Percentiles rank a stretch among this genome's conserved stretches.
Evolutionary conservation across 2,329 filamentous ascomycete genomes (phyloP).

Genomic region (Ceratocystis smalleyi): DNA sequence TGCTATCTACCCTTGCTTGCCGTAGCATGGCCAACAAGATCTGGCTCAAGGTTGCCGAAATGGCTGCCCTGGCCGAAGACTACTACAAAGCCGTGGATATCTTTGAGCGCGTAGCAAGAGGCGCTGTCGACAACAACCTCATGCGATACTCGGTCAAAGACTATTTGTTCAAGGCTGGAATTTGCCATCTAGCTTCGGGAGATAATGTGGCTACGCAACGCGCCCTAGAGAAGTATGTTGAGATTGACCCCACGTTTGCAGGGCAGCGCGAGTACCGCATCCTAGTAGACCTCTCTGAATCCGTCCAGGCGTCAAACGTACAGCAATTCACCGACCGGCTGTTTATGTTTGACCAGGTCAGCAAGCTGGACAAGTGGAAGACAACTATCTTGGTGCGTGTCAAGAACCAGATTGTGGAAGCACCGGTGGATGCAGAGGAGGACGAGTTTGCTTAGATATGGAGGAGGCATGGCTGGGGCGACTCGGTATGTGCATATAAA

Average conservation of each 20-base stretch:
- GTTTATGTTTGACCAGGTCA: constrained; percentile 81
- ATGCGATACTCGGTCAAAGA: constrained; percentile 93
- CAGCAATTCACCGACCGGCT: constrained; percentile 74
- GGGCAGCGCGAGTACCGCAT: constrained; percentile 69
- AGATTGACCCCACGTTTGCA: constrained; percentile 62
- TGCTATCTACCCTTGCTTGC: background rate
- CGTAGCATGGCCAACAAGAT: constrained; percentile 76
- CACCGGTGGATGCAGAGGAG: constrained; percentile 26
- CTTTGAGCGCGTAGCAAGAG: constrained; percentile 69
- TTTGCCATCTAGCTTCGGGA: constrained; percentile 62
- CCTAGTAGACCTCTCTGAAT: constrained; percentile 57
- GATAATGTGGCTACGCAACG: constrained; percentile 67
- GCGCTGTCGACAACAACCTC: constrained; percentile 72
- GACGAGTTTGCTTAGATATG: constrained; percentile 18
- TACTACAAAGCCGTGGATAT: constrained; percentile 70
- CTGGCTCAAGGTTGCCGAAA: constrained; percentile 80
- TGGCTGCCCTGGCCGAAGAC: constrained; percentile 65
- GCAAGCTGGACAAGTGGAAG: constrained; percentile 95
- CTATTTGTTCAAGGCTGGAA: constrained; percentile 84
- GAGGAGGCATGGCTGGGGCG: background rate
- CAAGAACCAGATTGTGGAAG: constrained; percentile 63
- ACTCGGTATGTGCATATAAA: background rate
- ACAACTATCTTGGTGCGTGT: constrained; percentile 67
- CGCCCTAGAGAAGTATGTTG: constrained; percentile 67
- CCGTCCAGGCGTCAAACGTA: constrained; percentile 62